phyloP scores from a whole-genome alignment of 1,139 yeast genomes.

The Hyphopichia pseudoburtonii region DNA sequence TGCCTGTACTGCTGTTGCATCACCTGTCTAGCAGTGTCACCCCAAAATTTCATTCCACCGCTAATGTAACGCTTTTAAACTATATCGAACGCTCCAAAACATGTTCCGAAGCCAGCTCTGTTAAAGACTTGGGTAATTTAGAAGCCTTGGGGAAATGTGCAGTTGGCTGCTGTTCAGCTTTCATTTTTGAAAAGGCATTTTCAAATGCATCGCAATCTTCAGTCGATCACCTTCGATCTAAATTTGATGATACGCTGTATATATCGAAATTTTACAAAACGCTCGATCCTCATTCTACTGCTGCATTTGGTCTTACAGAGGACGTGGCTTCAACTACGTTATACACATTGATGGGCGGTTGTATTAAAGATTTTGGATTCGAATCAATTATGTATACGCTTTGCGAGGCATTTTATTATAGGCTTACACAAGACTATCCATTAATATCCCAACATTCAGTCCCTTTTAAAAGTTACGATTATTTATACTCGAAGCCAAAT shows the following conservation, averaged over 20 bases:
- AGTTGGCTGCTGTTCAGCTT: conserved; percentile 55
- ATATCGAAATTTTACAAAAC: conserved; percentile 51
- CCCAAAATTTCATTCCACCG: conserved; percentile 10
- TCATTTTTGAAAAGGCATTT: conserved; percentile 58
- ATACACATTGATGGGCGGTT: conserved; percentile 63
- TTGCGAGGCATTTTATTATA: conserved; percentile 65
- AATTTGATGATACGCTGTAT: conserved; percentile 44
- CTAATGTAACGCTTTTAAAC: conserved; percentile 28
- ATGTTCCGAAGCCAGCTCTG: conserved; percentile 52
- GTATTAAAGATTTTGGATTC: conserved; percentile 79
- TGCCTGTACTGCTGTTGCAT: neutral
- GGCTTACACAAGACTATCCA: conserved; percentile 66
- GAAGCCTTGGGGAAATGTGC: conserved; percentile 59
- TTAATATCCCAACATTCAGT: conserved; percentile 46
- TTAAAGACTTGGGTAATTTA: conserved; percentile 42
- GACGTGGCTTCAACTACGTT: conserved; percentile 52
- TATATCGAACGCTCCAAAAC: conserved; percentile 63
- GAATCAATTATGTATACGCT: conserved; percentile 61
- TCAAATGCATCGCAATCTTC: conserved; percentile 29
- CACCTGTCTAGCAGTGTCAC: neutral
- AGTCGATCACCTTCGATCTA: conserved; percentile 54
- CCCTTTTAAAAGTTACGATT: conserved; percentile 24
- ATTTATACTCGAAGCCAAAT: neutral
- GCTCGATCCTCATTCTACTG: conserved; percentile 45
- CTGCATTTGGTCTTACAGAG: conserved; percentile 33